phyloP scores from a whole-genome alignment of 2,329 filamentous ascomycete genomes.

The Daldinia eschscholtzii region DNA sequence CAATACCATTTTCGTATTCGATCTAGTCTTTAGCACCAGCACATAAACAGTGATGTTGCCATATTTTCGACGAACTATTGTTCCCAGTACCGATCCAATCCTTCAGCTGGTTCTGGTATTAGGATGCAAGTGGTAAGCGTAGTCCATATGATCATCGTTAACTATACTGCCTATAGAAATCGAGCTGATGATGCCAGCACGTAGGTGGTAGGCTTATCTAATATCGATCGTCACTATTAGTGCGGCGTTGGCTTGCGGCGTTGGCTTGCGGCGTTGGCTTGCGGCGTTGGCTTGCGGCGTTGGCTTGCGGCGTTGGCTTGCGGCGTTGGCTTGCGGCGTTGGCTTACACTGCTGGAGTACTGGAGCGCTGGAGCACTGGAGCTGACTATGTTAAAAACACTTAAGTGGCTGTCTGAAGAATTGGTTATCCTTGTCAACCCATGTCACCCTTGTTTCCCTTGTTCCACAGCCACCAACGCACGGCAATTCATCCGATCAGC shows the following conservation, averaged over 20 bases:
- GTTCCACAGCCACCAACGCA: not conserved
- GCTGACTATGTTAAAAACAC: not conserved
- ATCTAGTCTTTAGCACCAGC: too few species aligned
- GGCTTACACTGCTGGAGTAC: not conserved
- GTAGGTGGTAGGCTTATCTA: constrained; percentile 4
- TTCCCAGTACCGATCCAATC: not conserved
- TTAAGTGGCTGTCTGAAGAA: not conserved
- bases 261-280: not conserved
- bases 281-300: not conserved
- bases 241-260: not conserved
- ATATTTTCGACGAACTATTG: not conserved
- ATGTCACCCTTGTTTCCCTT: too few species aligned
- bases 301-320: too few species aligned
- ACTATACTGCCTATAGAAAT: not conserved
- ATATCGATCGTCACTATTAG: constrained; percentile 7
- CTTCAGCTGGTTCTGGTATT: not conserved
- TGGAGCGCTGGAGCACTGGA: not conserved
- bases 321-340: not conserved
- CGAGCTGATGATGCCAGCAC: not conserved
- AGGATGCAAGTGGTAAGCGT: constrained; percentile 4
- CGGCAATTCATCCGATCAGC: not conserved
- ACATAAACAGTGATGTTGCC: constrained; percentile 2
- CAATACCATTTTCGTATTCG: not conserved
- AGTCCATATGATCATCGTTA: not conserved
- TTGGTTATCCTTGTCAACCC: not conserved